phyloP scores from a whole-genome alignment of 148 eudicot species.

The Rhododendron kiyosumense region DNA sequence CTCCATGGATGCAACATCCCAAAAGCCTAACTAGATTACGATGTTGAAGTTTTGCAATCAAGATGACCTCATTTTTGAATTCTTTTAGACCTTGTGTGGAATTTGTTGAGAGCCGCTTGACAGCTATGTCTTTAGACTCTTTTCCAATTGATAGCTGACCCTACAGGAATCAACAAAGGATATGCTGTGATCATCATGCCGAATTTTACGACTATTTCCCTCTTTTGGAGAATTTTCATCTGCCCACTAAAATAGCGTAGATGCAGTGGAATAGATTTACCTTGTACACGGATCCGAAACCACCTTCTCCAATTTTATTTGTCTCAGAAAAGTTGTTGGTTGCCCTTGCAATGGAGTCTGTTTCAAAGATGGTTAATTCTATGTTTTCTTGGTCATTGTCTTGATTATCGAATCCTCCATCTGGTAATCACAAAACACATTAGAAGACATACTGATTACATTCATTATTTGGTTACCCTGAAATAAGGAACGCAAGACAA shows the following conservation, averaged over 20 bases:
- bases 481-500: not conserved
- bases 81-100: conserved; percentile 5
- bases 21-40: too few relatives aligned
- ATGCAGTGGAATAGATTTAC: not conserved
- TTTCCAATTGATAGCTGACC: not conserved
- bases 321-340: too few relatives aligned
- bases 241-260: not conserved
- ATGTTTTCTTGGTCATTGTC: too few relatives aligned
- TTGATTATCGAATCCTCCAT: not conserved
- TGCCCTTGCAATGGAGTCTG: too few relatives aligned
- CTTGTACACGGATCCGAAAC: too few relatives aligned
- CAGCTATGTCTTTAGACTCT: conserved; percentile 1
- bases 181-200: not conserved
- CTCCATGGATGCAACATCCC: too few relatives aligned
- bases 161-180: not conserved
- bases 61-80: too few relatives aligned
- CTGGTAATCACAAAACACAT: not conserved
- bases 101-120: not conserved
- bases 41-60: too few relatives aligned
- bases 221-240: not conserved
- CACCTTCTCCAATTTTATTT: too few relatives aligned
- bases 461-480: not conserved
- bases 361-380: too few relatives aligned
- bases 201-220: not conserved
- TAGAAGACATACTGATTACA: not conserved